Evolutionary conservation across 2,329 filamentous ascomycete species (phyloP), one percentile per base, ranked within the genome.

Genomic region (Fusarium sp.): DNA sequence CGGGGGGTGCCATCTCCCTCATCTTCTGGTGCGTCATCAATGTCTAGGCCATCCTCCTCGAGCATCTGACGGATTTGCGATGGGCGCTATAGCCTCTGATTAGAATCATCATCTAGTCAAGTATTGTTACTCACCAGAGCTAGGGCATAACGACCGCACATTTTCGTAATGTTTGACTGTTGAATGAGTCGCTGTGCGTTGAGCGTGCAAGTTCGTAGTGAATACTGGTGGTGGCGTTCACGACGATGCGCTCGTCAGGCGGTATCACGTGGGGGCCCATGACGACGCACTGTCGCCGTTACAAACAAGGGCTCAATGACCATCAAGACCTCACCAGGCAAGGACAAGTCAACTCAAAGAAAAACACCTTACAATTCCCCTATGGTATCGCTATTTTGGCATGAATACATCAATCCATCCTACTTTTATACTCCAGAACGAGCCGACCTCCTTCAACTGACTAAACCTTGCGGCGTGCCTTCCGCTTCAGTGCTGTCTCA

Each of bases 21-120:
- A 72, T 97, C 92, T 4, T 87, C 86, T 0, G 92, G 92, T 1
- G 87, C 88, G 61, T 93, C 88, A 62, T 90, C 85, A 3, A 93
- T 88, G 2, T 85, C 86, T 87, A 97, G 92, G 66, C 90, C 84
- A 73, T 93, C 86, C 34, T 93, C 85, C 74, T 92, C 86, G 6
- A 97, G 83, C 77, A 91, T 89, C 60, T 85, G 86, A 57, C 91
- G 90, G 62, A 97, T 86, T 77, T 93, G 90, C 23, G 89, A 90
- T 34, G 92, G 90, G 67, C 92, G 87, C 93, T 96, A 73, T 4
- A 31, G 42, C 31, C n/a, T 14, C 6, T 10, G 16, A 33, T 64
- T 38, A 62, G 56, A 9, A 7, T 3, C 18, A 33, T 25, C 10
- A n/a, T 6, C 14, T 6, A n/a, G 25, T 9, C 5, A 16, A 29